phyloP scores from a whole-genome alignment of 208 protist genomes.

The Crithidia expoeki region DNA sequence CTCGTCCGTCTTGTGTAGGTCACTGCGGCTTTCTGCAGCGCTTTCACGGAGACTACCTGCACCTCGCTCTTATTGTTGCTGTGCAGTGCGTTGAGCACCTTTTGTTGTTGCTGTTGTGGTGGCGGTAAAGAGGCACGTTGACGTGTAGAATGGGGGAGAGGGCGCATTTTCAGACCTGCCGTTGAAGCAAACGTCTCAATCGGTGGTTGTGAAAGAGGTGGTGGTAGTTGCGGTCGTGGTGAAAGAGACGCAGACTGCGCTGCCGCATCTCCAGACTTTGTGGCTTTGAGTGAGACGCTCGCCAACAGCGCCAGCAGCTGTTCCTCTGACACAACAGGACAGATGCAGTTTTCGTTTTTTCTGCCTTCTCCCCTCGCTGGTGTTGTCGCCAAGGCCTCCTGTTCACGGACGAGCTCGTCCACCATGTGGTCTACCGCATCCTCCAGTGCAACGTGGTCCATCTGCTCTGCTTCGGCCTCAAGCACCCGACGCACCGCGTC shows the following conservation, averaged over 20 bases:
- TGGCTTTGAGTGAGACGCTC: not conserved
- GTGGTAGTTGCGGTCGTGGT: not conserved
- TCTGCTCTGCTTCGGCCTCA: not conserved
- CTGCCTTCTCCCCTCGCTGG: not conserved
- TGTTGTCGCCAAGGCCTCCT: not conserved
- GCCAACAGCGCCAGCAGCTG: slow-evolving; percentile 24
- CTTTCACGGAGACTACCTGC: slow-evolving; percentile 3
- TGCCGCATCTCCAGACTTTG: not conserved
- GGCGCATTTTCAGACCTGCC: not conserved
- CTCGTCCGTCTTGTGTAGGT: not conserved
- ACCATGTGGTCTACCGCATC: slow-evolving; percentile 50
- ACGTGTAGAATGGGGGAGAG: not conserved
- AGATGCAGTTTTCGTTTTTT: not conserved
- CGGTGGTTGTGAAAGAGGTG: too few relatives aligned
- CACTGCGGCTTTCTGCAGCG: not conserved
- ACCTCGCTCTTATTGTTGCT: not conserved
- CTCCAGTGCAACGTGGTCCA: slow-evolving; percentile 28
- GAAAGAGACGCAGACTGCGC: not conserved
- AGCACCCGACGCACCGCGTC: slow-evolving; percentile 16
- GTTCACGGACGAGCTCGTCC: slow-evolving; percentile 45
- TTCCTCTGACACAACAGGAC: slow-evolving; percentile 11
- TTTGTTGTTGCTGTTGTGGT: not conserved
- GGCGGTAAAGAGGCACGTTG: not conserved
- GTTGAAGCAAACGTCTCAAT: not conserved
- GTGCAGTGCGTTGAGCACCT: not conserved